Percentiles rank a stretch among this genome's conserved stretches.
Evolutionary conservation across 352 stramenopile species (phyloP).

Genomic region (Globisporangium iwayamae): DNA sequence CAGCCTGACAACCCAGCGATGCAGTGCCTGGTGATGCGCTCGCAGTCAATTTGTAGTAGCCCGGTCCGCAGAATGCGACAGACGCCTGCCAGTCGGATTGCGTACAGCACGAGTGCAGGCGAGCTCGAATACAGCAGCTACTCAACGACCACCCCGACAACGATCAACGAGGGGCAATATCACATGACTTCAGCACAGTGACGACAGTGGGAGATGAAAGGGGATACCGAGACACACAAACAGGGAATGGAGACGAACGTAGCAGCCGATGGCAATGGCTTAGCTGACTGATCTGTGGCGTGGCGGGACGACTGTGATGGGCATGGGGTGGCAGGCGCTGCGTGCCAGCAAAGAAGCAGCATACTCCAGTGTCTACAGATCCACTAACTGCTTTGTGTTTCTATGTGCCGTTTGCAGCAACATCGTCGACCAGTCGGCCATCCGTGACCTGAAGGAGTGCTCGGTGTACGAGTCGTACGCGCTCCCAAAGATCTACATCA

Average conservation of each 20-base stretch:
- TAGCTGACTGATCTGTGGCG: not conserved
- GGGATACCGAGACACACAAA: too few species aligned
- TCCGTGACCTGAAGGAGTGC: constrained; percentile 98
- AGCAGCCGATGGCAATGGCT: not conserved
- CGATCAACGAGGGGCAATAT: too few species aligned
- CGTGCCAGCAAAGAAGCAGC: not conserved
- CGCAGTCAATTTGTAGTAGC: too few species aligned
- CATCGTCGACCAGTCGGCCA: constrained; percentile 98
- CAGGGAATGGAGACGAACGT: not conserved
- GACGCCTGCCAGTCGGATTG: too few species aligned
- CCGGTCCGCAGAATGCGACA: too few species aligned
- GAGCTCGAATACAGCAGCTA: too few species aligned
- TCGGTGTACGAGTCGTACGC: constrained; percentile 99
- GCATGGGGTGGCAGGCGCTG: not conserved
- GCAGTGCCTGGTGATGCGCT: not conserved
- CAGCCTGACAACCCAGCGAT: too few species aligned
- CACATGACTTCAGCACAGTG: too few species aligned
- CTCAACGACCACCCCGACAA: too few species aligned
- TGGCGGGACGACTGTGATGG: not conserved
- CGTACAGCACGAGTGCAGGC: too few species aligned
- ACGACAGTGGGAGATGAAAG: too few species aligned
- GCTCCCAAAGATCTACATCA: constrained; percentile 99
- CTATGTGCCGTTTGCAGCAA: constrained; percentile 63
- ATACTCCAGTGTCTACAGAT: not conserved
- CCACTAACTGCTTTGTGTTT: not conserved